Evolutionary conservation across 805 yeast species (phyloP).

Genomic region (Vanderwaltozyma yarrowii): DNA sequence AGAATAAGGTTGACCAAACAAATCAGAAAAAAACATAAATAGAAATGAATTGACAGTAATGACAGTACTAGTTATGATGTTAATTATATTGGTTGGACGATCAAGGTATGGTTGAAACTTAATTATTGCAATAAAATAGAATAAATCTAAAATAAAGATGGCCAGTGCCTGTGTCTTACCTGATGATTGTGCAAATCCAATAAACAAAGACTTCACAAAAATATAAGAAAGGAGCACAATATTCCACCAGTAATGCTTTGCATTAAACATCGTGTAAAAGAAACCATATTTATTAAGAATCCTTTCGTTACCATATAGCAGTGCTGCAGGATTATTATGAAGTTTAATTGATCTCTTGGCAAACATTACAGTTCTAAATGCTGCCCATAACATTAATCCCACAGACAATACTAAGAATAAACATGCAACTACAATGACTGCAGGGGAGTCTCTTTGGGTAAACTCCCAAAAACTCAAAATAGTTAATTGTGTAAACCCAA

Average conservation of each 20-base stretch:
- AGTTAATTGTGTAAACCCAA: constrained; percentile 78
- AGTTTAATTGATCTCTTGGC: constrained; percentile 51
- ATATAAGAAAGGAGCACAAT: constrained; percentile 49
- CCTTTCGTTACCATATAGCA: constrained; percentile 66
- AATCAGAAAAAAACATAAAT: constrained; percentile 74
- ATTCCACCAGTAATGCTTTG: constrained; percentile 77
- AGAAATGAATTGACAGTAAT: constrained; percentile 70
- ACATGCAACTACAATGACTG: constrained; percentile 72
- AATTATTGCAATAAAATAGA: constrained; percentile 54
- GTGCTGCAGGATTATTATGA: constrained; percentile 76
- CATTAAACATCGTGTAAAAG: constrained; percentile 81
- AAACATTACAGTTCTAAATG: constrained; percentile 48
- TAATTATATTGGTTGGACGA: constrained; percentile 67
- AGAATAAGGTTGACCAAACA: constrained; percentile 69
- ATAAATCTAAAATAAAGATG: constrained; percentile 65
- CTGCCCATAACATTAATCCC: constrained; percentile 52
- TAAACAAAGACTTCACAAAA: constrained; percentile 58
- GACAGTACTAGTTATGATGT: constrained; percentile 62
- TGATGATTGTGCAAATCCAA: constrained; percentile 67
- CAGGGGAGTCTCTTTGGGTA: constrained; percentile 71
- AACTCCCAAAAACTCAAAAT: constrained; percentile 85
- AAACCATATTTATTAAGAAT: constrained; percentile 76
- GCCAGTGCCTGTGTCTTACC: constrained; percentile 77
- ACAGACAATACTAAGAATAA: constrained; percentile 54
- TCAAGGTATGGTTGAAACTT: constrained; percentile 68